A percentile compares a stretch with the other conserved stretches of the same genome.
These are phyloP conservation scores for Thermothelomyces thermophilus DNA, from an alignment of 2,329 filamentous ascomycete genomes.

Conservation along the genomic window DNA sequence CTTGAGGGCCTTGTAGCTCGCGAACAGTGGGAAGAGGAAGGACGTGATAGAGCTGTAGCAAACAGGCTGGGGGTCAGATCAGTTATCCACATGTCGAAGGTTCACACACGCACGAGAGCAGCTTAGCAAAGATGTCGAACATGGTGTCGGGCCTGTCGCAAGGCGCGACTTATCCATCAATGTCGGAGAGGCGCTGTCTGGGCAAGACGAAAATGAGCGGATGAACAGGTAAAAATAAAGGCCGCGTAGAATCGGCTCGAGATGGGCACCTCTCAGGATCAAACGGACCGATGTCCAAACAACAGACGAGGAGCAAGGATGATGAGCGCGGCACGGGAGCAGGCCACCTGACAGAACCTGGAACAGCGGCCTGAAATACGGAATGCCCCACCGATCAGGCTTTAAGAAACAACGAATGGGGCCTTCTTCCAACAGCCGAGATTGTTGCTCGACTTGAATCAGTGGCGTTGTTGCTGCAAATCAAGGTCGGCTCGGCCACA, in stretches of 20 bases:
- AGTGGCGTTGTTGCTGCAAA: too few relatives aligned
- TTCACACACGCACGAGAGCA: conserved; percentile 60
- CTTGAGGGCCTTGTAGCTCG: conserved; percentile 96
- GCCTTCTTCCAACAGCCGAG: background rate
- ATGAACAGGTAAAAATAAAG: background rate
- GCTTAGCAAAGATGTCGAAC: conserved; percentile 72
- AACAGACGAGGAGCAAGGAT: background rate
- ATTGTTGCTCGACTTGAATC: too few relatives aligned
- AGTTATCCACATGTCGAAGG: conserved; percentile 18
- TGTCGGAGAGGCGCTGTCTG: background rate
- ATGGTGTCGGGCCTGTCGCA: conserved; percentile 30
- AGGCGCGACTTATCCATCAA: background rate
- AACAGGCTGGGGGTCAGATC: conserved; percentile 8
- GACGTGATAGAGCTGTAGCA: conserved; percentile 67
- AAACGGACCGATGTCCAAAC: background rate
- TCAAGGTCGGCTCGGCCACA: too few relatives aligned
- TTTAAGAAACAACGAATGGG: background rate
- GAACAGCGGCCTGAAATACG: conserved; percentile 1
- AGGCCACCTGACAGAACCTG: conserved; percentile 6
- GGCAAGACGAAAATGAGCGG: background rate
- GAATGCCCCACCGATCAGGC: conserved; percentile 4
- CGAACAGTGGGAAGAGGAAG: conserved; percentile 91
- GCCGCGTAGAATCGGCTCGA: background rate
- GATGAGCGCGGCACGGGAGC: conserved; percentile 5
- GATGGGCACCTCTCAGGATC: background rate